phyloP scores from a whole-genome alignment of 805 yeast species.

The Saturnispora zaruensis region DNA sequence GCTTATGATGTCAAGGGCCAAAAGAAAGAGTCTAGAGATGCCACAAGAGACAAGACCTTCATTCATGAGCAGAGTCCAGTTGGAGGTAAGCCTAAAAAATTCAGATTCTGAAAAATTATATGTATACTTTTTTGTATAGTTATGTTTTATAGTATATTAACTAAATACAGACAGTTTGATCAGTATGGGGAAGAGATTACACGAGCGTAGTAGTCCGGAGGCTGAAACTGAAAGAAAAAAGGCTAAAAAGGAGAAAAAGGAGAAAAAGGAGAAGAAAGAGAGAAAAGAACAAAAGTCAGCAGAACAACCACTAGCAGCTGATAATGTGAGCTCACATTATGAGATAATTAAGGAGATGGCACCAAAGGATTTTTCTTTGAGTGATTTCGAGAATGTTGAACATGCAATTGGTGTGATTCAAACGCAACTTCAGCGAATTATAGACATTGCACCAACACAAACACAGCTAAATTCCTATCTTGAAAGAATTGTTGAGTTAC shows the following conservation, averaged over 20 bases:
- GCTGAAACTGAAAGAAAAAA: not conserved
- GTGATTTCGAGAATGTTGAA: conserved; percentile 29
- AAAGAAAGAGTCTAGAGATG: not conserved
- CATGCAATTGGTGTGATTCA: conserved; percentile 47
- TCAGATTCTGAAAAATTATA: conserved; percentile 5
- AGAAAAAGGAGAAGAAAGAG: conserved; percentile 5
- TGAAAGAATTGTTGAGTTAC: conserved; percentile 2
- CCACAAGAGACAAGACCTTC: too few species aligned
- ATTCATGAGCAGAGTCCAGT: not conserved
- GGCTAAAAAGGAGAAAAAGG: conserved; percentile 6
- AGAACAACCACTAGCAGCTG: not conserved
- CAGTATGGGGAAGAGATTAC: conserved; percentile 4
- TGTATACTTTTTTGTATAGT: not conserved
- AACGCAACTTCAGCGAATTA: conserved; percentile 40
- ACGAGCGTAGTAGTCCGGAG: not conserved
- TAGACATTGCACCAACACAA: conserved; percentile 49
- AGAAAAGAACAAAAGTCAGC: conserved; percentile 6
- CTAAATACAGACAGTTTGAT: not conserved
- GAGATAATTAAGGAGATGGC: conserved; percentile 1
- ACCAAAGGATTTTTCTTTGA: conserved; percentile 8
- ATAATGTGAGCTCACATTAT: not conserved
- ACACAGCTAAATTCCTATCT: conserved; percentile 32
- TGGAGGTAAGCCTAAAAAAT: conserved; percentile 4
- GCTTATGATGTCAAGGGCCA: conserved; percentile 18
- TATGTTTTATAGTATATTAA: not conserved